Evolutionary conservation across 2,329 filamentous ascomycete species (phyloP), one percentile per base, ranked within the genome.

Genomic region (Ceratocystis harringtonii): DNA sequence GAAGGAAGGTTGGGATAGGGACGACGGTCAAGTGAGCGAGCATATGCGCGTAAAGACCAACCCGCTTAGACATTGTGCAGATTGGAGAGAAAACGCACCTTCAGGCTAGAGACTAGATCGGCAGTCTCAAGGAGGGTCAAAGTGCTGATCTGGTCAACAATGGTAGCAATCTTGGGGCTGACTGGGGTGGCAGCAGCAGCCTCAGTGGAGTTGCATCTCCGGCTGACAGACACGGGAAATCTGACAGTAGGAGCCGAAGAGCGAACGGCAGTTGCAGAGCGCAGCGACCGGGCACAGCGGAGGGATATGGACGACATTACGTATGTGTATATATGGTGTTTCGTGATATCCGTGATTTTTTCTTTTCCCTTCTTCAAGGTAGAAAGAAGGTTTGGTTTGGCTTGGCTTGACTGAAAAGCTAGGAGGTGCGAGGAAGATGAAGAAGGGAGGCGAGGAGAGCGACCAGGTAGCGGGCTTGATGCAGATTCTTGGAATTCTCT

Each of bases 61-160:
- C 57, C n/a, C 8, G 8, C n/a, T 48, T 48, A 36, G 22, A 8
- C 7, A 6, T 30, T 60, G 32, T 25, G 48, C 17, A 32, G 41
- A 36, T 10, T 15, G 7, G 8, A 22, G 22, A 36, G 62, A 22
- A 43, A 61, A 67, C 73, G 63, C 78, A 97, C 94, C 89, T 99
- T 99, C 75, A 99, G 81, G 77, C 86, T 90, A 65, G 92, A 86
- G 65, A 99, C 94, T 68, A 99, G 81, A 75, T 97, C 94, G 67
- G 95, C 92, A 48, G 94, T 99, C 83, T 99, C 95, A 72, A 99
- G 80, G 67, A 99, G 82, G 57, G 92, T 99, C 83, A 99, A 87
- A 84, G 94, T 87, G 78, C 92, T 95, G 77, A 99, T 99, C 78
- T 99, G 92, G 76, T 99, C 92, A 73, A 99, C 94, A 73, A 99